A percentile compares a stretch with the other conserved stretches of the same genome.
These are phyloP conservation scores for Ogataea wickerhamii DNA, from an alignment of 805 yeast genomes.

Conservation along the genomic window DNA sequence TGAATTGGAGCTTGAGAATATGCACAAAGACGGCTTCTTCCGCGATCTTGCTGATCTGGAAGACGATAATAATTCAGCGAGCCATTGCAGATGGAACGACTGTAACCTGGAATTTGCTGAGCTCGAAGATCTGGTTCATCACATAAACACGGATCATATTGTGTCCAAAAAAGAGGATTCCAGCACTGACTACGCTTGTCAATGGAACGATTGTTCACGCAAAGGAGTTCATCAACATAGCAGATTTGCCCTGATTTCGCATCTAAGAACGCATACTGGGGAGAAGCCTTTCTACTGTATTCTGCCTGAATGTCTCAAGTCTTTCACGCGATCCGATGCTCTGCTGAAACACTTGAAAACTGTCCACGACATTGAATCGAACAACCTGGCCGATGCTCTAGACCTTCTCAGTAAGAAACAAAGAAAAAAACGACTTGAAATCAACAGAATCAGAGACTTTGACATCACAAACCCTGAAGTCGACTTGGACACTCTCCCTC, in stretches of 20 bases:
- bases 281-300: conserved; percentile 64
- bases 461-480: conserved; percentile 5
- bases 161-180: conserved; percentile 17
- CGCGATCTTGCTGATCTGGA: conserved; percentile 15
- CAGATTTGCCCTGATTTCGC: conserved; percentile 57
- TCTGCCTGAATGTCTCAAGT: conserved; percentile 61
- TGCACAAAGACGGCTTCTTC: conserved; percentile 16
- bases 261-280: conserved; percentile 62
- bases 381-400: conserved; percentile 19
- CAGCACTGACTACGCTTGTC: conserved; percentile 44
- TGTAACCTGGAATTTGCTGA: conserved; percentile 31
- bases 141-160: conserved; percentile 39
- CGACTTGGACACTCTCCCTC: conserved; percentile 5
- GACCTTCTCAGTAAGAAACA: conserved; percentile 13
- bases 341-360: conserved; percentile 60
- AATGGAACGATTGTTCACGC: conserved; percentile 58
- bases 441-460: conserved; percentile 3
- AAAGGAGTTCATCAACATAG: conserved; percentile 51
- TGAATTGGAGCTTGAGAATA: conserved; percentile 22
- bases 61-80: conserved; percentile 6
- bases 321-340: conserved; percentile 58
- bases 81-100: conserved; percentile 37
- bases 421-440: conserved; percentile 1
- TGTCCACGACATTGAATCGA: conserved; percentile 49
- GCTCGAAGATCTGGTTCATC: conserved; percentile 38